phyloP scores from a whole-genome alignment of 148 eudicot species.

The Simmondsia chinensis region DNA sequence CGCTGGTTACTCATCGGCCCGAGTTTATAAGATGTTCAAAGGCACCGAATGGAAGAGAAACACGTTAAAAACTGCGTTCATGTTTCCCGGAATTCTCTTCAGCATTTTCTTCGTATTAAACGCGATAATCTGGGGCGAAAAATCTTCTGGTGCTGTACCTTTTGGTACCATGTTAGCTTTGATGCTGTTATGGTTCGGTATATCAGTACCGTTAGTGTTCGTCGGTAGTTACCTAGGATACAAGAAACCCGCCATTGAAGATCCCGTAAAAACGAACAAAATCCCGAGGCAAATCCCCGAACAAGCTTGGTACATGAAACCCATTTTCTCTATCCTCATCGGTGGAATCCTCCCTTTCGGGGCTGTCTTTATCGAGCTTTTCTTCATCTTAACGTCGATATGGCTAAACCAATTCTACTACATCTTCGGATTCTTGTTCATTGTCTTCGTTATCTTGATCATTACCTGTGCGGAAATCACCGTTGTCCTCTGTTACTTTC shows the following conservation, averaged over 20 bases:
- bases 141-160: slow-evolving; percentile 10
- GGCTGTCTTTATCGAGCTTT: slow-evolving; percentile 12
- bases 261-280: slow-evolving; percentile 9
- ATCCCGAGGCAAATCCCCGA: slow-evolving; percentile 14
- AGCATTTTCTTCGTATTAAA: slow-evolving; percentile 9
- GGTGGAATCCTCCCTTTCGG: slow-evolving; percentile 12
- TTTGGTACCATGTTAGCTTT: slow-evolving; percentile 10
- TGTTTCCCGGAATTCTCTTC: slow-evolving; percentile 8
- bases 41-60: slow-evolving; percentile 11
- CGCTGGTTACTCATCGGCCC: slow-evolving; percentile 7
- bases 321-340: slow-evolving; percentile 10
- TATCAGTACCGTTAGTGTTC: slow-evolving; percentile 10
- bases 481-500: slow-evolving; percentile 13
- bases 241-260: slow-evolving; percentile 7
- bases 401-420: slow-evolving; percentile 14
- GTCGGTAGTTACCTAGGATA: slow-evolving; percentile 9
- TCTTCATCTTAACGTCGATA: slow-evolving; percentile 12
- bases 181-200: slow-evolving; percentile 11
- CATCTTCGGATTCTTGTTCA: slow-evolving; percentile 14
- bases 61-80: slow-evolving; percentile 8
- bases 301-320: slow-evolving; percentile 14
- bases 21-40: slow-evolving; percentile 11
- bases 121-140: slow-evolving; percentile 9
- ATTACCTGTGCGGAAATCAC: slow-evolving; percentile 9
- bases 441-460: slow-evolving; percentile 9